Base-by-base conservation (phyloP, 345 rosid species). In the Salix udensis region DNA sequence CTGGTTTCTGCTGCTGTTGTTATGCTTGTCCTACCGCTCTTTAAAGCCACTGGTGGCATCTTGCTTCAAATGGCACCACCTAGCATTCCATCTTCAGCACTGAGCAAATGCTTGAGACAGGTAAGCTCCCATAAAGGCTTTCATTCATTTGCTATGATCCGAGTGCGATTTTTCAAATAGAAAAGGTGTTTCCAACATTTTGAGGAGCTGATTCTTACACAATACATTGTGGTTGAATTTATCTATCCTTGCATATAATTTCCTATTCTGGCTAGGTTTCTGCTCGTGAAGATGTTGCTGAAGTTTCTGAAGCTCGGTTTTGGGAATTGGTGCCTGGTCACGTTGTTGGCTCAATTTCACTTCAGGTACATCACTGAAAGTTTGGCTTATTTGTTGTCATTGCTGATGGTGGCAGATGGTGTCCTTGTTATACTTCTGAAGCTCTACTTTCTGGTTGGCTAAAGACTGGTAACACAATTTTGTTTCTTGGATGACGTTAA, bases 241-340 rank as follows among this genome's bases (percentile, higher is more conserved):
- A 24, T 0, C 5, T 7, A 36, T 12, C 7, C 31, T 15, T 48
- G 4, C 19, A 16, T 42, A 21, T 36, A n/a, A 2, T 36, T 24
- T 6, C 19, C 30, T 26, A 9, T 40, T 53, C 37, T 62, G 74
- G 64, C 60, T 81, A 96, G 98, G 88, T 96, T 72, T 72, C 88
- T 69, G 84, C 88, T 80, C 89, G 83, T 14, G 97, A 89, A 84
- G 99, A 91, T 83, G 92, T 92, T 71, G 64, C 55, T 6, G 96
- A 96, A 82, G 91, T 91, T 70, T 85, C 91, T 30, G 85, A 89
- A 79, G 94, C 98, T 70, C 92, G 94, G 68, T 92, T 96, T 77
- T 96, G 99, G 98, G 99, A 93, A 87, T 81, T 91, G 76, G 94
- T 93, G 62, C 99, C 98, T 40, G 97, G 98, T 52, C 98, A 93